A percentile compares a stretch with the other conserved stretches of the same genome.
Evolutionary conservation across 2,329 filamentous ascomycete genomes (phyloP).

Genomic region (Xylaria sp.): DNA sequence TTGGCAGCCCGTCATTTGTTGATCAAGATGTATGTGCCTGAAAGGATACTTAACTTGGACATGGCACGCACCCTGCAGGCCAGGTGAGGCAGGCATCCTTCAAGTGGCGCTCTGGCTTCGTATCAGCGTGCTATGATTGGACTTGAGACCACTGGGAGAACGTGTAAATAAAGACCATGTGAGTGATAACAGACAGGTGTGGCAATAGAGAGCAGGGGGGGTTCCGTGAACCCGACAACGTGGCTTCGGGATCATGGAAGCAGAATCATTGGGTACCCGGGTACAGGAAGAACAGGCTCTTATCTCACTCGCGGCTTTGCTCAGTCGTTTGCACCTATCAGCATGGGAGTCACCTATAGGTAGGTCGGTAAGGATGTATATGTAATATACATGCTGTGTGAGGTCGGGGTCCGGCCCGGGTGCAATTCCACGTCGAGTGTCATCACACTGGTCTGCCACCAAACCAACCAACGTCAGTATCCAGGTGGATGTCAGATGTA

Average conservation of each 20-base stretch:
- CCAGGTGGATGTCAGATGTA: background rate
- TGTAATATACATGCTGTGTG: conserved; percentile 20
- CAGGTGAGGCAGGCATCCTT: background rate
- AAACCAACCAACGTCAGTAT: background rate
- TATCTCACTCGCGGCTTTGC: background rate
- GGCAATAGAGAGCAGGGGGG: conserved; percentile 21
- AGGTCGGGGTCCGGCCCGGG: conserved; percentile 31
- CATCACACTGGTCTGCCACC: background rate
- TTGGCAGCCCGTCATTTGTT: conserved; percentile 5
- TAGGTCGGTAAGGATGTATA: background rate
- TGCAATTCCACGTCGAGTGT: conserved; percentile 5
- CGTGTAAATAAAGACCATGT: background rate
- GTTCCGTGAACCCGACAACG: conserved; percentile 36
- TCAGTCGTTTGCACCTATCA: background rate
- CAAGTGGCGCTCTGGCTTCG: background rate
- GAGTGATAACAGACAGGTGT: conserved; percentile 21
- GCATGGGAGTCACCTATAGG: background rate
- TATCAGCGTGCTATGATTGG: conserved; percentile 1
- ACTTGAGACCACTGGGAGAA: background rate
- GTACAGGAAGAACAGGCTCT: background rate
- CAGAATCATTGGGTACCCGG: conserved; percentile 27
- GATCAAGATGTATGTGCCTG: conserved; percentile 4
- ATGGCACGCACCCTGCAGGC: background rate
- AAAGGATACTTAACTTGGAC: conserved; percentile 5
- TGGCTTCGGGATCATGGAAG: conserved; percentile 34